Evolutionary conservation across 768 basidiomycete genomes (phyloP), one percentile per base, ranked within the genome.

Genomic region (Psilocybe cyanescens): DNA sequence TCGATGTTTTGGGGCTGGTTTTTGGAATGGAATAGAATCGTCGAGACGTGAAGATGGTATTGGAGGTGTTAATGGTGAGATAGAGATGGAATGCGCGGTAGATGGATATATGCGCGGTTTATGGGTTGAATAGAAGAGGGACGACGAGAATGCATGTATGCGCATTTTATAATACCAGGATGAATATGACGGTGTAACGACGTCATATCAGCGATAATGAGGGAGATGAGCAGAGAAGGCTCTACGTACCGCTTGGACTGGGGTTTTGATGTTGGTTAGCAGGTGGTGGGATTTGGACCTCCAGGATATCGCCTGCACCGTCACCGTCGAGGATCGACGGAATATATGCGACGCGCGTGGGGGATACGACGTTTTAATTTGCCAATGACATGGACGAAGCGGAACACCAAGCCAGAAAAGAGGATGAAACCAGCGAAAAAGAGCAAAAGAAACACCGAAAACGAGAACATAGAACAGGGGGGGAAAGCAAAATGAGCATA

Each of bases 231-330:
- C 29, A 11, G 31, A 28, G n/a, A 58, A 24, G 62, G 48, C 29
- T 5, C 62, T 3, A 73, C 75, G 47, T 65, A 87, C 90, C 88
- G 60, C 63, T 67, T 50, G 66, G 62, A 57, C 56, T 59, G 8
- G 67, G 68, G 39, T 82, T 77, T 57, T 86, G 87, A 59, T 80
- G 85, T 70, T 91, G 89, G n/a, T 86, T 84, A 4, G 86, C 81
- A 12, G 94, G 91, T 14, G 87, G 80, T 33, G 96, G 96, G 46
- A 98, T 77, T 68, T 94, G 92, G 19, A 99, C 89, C 71, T 97
- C 95, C 59, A 97, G 86, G 59, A 99, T 86, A 72, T 97, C 96
- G 46, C 95, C 95, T 97, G 39, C 28, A 17, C 17, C 14, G 50
- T n/a, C 28, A 6, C 24, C 50, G n/a, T 53, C 4, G 17, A 55